A percentile compares a stretch with the other conserved stretches of the same genome.
Evolutionary conservation across 805 yeast genomes (phyloP).

Genomic region (Ogataea methylovora): DNA sequence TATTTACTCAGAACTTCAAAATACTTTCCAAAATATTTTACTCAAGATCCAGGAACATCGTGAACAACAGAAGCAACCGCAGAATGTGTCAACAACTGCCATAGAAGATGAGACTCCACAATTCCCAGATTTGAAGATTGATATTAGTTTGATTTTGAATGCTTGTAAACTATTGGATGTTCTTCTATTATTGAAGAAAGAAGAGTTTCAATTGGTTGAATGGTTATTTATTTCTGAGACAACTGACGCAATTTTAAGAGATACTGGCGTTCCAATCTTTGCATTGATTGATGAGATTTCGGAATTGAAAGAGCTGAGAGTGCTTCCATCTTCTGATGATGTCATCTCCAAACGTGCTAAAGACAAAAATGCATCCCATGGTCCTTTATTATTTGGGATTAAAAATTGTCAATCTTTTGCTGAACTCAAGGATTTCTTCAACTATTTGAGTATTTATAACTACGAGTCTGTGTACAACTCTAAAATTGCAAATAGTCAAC

Average conservation of each 20-base stretch:
- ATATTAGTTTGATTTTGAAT: slow-evolving; percentile 37
- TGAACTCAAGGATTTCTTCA: slow-evolving; percentile 57
- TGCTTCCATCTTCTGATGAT: slow-evolving; percentile 4
- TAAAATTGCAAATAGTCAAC: slow-evolving; percentile 29
- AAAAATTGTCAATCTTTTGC: slow-evolving; percentile 30
- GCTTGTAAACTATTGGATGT: slow-evolving; percentile 78
- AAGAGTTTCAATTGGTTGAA: slow-evolving; percentile 69
- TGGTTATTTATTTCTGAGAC: slow-evolving; percentile 81
- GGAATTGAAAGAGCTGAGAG: slow-evolving; percentile 18
- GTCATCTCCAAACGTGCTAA: slow-evolving; percentile 6
- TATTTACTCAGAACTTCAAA: slow-evolving; percentile 54
- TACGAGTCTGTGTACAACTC: slow-evolving; percentile 62
- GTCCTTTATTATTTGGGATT: slow-evolving; percentile 41
- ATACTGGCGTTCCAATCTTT: slow-evolving; percentile 23
- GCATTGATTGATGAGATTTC: slow-evolving; percentile 27
- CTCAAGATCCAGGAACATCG: slow-evolving; percentile 9
- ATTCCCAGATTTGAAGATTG: slow-evolving; percentile 24
- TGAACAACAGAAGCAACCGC: slow-evolving; percentile 1
- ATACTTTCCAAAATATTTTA: slow-evolving; percentile 35
- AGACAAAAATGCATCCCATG: slow-evolving; percentile 11
- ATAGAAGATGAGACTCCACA: slow-evolving; percentile 3
- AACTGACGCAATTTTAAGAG: slow-evolving; percentile 23
- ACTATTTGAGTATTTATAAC: slow-evolving; percentile 52
- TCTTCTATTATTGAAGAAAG: slow-evolving; percentile 56
- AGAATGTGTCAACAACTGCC: slow-evolving; percentile 15